Conservation (phyloP, 2,329 filamentous ascomycete genomes). For the Beauveria brongniartii region DNA sequence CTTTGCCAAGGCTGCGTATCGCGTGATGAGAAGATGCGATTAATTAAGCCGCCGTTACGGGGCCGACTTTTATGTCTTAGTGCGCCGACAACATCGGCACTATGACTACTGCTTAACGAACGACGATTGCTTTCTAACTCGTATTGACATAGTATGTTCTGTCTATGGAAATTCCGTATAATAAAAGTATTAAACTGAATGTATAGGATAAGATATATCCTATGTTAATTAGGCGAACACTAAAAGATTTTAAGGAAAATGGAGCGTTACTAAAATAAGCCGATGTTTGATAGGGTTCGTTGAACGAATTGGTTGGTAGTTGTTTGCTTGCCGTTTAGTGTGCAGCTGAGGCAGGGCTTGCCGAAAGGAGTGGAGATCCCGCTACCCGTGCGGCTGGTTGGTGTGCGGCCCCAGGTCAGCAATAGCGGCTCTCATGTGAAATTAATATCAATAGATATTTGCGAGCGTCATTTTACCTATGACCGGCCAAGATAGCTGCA, state of each 20-base stretch:
- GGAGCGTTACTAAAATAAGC: not conserved
- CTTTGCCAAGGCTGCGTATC: not conserved
- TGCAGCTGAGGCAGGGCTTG: not conserved
- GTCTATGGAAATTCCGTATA: not conserved
- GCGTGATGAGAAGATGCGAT: not conserved
- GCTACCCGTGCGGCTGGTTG: not conserved
- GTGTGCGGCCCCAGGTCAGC: not conserved
- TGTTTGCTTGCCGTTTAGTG: not conserved
- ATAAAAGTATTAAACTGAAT: not conserved
- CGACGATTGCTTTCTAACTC: not conserved
- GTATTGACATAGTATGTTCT: not conserved
- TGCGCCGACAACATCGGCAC: not conserved
- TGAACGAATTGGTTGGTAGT: not conserved
- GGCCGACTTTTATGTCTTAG: not conserved
- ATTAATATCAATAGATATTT: not conserved
- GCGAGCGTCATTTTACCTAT: not conserved
- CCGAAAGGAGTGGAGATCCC: not conserved
- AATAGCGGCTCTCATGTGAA: not conserved
- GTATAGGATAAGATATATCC: not conserved
- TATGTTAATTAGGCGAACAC: not conserved
- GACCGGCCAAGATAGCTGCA: not conserved
- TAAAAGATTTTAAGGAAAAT: not conserved
- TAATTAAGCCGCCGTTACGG: not conserved
- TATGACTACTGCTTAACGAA: not conserved
- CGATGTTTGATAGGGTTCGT: not conserved